Conservation (phyloP, 2,329 filamentous ascomycete genomes). For the Sporothrix variecibatus region DNA sequence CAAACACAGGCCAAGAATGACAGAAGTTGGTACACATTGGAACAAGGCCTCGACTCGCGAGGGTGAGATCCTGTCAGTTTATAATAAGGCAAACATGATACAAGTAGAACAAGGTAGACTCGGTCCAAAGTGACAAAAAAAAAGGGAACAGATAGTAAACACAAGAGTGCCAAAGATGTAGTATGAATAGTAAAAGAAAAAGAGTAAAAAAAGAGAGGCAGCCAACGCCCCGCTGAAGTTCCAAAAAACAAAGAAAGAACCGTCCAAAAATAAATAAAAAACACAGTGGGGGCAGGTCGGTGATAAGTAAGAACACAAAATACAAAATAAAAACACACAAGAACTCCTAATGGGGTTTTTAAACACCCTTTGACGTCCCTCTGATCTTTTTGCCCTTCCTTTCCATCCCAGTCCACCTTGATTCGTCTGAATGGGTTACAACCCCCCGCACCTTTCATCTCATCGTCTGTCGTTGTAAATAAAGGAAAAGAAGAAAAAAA, state of each 20-base stretch:
- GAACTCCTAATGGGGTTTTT: background rate
- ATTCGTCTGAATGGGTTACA: background rate
- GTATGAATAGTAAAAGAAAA: background rate
- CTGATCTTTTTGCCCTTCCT: background rate
- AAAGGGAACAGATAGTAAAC: background rate
- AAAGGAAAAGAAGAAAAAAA: background rate
- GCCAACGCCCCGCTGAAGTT: slow-evolving; percentile 20
- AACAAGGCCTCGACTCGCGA: background rate
- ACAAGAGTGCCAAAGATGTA: background rate
- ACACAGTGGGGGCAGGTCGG: background rate
- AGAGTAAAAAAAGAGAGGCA: slow-evolving; percentile 12
- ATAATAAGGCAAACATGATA: background rate
- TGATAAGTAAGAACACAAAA: background rate
- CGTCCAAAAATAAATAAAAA: background rate
- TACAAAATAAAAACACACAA: background rate
- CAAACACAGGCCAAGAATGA: background rate
- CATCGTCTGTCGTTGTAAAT: background rate
- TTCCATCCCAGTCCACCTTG: slow-evolving; percentile 8
- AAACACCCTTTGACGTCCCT: background rate
- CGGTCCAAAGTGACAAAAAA: background rate
- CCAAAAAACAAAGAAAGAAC: slow-evolving; percentile 8
- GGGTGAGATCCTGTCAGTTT: background rate
- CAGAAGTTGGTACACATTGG: background rate
- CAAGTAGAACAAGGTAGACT: background rate
- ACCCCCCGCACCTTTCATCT: background rate